A percentile compares a stretch with the other conserved stretches of the same genome.
Evolutionary conservation across 2,329 filamentous ascomycete species (phyloP).

Genomic region (Scorias spongiosa): DNA sequence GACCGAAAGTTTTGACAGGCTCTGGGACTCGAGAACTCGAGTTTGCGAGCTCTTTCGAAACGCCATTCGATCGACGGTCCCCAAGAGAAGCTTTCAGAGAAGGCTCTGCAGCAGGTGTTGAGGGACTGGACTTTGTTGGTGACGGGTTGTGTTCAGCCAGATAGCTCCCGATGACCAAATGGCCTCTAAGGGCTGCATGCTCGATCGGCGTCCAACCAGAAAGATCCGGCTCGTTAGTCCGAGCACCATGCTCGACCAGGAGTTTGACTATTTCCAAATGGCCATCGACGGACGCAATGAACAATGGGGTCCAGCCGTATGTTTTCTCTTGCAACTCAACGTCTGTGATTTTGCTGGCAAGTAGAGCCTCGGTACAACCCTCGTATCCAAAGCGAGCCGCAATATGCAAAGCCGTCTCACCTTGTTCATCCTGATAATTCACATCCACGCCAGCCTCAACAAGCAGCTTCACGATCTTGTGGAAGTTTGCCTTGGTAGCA

Average conservation of each 20-base stretch:
- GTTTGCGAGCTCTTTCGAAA: constrained; percentile 23
- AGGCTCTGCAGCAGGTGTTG: constrained; percentile 12
- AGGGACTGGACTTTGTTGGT: constrained; percentile 16
- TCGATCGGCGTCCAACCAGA: constrained; percentile 93
- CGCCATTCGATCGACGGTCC: constrained; percentile 25
- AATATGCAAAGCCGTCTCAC: constrained; percentile 82
- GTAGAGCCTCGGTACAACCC: constrained; percentile 61
- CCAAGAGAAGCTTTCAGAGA: constrained; percentile 36
- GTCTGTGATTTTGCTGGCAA: constrained; percentile 57
- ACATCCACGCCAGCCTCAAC: constrained; percentile 84
- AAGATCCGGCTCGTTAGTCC: constrained; percentile 59
- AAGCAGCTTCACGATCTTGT: constrained; percentile 68
- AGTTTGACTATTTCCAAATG: constrained; percentile 60
- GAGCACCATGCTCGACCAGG: constrained; percentile 62
- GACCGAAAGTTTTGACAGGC: constrained; percentile 86
- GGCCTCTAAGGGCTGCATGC: constrained; percentile 78
- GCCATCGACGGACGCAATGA: constrained; percentile 83
- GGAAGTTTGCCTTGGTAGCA: constrained; percentile 77
- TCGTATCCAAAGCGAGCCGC: constrained; percentile 78
- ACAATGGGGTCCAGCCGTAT: constrained; percentile 90
- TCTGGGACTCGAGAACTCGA: constrained; percentile 38
- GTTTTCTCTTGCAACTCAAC: constrained; percentile 66
- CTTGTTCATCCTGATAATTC: constrained; percentile 80
- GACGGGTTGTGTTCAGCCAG: constrained; percentile 43
- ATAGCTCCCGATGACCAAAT: constrained; percentile 62